Percentiles rank a stretch among this genome's conserved stretches.
Evolutionary conservation across 2,329 filamentous ascomycete genomes (phyloP).

Genomic region (Hansfordia pulvinata): DNA sequence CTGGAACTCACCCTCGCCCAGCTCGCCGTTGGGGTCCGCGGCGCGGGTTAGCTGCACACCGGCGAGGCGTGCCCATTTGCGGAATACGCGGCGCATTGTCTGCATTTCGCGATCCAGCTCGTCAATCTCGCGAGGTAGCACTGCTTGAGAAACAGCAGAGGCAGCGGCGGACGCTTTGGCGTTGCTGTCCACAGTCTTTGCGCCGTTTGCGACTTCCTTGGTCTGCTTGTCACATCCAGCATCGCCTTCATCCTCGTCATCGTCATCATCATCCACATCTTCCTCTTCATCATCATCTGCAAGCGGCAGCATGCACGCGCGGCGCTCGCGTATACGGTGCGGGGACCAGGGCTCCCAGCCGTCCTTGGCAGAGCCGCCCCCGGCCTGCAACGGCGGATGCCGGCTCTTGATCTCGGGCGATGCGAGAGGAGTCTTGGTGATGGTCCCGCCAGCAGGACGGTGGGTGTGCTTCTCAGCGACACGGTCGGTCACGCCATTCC

Average conservation of each 20-base stretch:
- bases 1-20: not conserved
- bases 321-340: not conserved
- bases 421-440: conserved; percentile 20
- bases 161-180: too few relatives aligned
- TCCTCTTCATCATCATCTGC: not conserved
- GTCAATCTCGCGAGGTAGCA: too few relatives aligned
- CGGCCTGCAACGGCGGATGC: too few relatives aligned
- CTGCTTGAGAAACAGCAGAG: too few relatives aligned
- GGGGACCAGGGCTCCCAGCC: not conserved
- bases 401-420: too few relatives aligned
- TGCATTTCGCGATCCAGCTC: conserved; percentile 1
- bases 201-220: too few relatives aligned
- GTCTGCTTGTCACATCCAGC: too few relatives aligned
- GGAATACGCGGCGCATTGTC: not conserved
- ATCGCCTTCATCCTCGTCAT: not conserved
- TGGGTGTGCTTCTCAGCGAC: conserved; percentile 37
- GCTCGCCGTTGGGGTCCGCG: too few relatives aligned
- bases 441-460: conserved; percentile 25
- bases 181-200: too few relatives aligned
- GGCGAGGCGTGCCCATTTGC: not conserved
- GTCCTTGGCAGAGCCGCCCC: too few relatives aligned
- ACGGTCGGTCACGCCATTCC: conserved; percentile 48
- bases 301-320: not conserved
- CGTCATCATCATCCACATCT: not conserved
- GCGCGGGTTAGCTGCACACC: not conserved